Evolutionary conservation across 805 yeast species (phyloP), one percentile per base, ranked within the genome.

Genomic region (Saturnispora sanitii): DNA sequence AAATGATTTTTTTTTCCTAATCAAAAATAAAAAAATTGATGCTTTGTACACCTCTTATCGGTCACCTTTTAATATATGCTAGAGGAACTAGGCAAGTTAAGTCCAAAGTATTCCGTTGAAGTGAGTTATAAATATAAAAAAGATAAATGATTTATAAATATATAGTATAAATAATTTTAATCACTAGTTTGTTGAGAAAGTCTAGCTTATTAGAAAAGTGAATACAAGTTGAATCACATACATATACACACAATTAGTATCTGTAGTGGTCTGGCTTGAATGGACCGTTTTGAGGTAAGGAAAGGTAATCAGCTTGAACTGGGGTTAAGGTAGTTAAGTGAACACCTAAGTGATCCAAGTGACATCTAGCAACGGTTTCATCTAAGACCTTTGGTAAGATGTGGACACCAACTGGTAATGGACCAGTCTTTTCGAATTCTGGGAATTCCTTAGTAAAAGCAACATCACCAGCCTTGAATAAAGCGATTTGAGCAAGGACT

Each of bases 221-320:
- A 12, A 29, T 12, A 23, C 26, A 23, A 23, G 8, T 29, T 16
- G n/a, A n/a, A n/a, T n/a, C n/a, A n/a, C n/a, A n/a, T n/a, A n/a
- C n/a, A n/a, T n/a, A 6, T 29, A 17, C 6, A 32, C 21, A 40
- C 35, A 33, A 53, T 71, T 85, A 90, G 75, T 90, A 90, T 75
- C 96, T 84, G 94, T 90, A 90, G 74, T 81, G 84, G 58, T 90
- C 96, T 61, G 95, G 81, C 82, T 90, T 90, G 94, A 60, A 90
- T 58, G 98, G 98, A 75, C 98, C 98, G 66, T 80, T 82, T 58
- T 65, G 64, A 61, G 95, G 90, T 56, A 92, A 70, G 62, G 90
- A 88, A 65, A 90, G 80, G 82, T 90, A 90, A 54, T 87, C 95
- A 57, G 95, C 76, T 78, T 90, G 98, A 55, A 65, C 86, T 41